Evolutionary conservation across 2,329 filamentous ascomycete genomes (phyloP).

Genomic region (Colletotrichum sansevieriae): DNA sequence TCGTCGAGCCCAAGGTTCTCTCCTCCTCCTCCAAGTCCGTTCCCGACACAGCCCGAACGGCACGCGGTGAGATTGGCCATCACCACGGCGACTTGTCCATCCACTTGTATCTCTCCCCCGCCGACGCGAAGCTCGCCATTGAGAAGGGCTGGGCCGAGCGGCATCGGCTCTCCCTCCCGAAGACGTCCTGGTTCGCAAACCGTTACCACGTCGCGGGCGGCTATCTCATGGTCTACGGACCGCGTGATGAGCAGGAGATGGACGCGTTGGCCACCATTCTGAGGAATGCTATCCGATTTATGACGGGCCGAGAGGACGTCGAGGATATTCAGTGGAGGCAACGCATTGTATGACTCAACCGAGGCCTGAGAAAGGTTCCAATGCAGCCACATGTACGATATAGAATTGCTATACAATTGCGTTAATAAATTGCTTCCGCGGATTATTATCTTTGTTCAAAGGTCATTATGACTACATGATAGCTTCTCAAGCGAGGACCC

Average conservation of each 20-base stretch:
- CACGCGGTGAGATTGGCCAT: slow-evolving; percentile 53
- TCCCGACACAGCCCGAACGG: neutral
- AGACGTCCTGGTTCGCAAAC: neutral
- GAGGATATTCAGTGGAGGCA: slow-evolving; percentile 27
- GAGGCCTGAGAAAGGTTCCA: neutral
- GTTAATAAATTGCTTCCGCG: neutral
- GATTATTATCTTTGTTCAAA: neutral
- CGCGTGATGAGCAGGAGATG: slow-evolving; percentile 53
- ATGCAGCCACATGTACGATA: neutral
- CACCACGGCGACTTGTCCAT: slow-evolving; percentile 55
- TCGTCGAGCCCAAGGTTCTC: slow-evolving; percentile 19
- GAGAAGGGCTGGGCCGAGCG: slow-evolving; percentile 56
- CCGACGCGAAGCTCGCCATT: slow-evolving; percentile 53
- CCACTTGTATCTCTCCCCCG: slow-evolving; percentile 54
- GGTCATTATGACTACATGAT: neutral
- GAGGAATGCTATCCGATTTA: slow-evolving; percentile 16
- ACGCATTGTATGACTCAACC: neutral
- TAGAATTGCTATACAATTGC: neutral
- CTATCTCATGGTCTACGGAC: slow-evolving; percentile 58
- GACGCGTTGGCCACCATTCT: slow-evolving; percentile 40
- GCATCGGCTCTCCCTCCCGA: slow-evolving; percentile 51
- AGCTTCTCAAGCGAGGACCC: slow-evolving; percentile 37
- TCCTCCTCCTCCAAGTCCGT: neutral
- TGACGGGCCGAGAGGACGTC: slow-evolving; percentile 33
- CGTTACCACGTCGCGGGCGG: slow-evolving; percentile 44